phyloP scores from a whole-genome alignment of 345 rosid species.

The Gossypium raimondii region DNA sequence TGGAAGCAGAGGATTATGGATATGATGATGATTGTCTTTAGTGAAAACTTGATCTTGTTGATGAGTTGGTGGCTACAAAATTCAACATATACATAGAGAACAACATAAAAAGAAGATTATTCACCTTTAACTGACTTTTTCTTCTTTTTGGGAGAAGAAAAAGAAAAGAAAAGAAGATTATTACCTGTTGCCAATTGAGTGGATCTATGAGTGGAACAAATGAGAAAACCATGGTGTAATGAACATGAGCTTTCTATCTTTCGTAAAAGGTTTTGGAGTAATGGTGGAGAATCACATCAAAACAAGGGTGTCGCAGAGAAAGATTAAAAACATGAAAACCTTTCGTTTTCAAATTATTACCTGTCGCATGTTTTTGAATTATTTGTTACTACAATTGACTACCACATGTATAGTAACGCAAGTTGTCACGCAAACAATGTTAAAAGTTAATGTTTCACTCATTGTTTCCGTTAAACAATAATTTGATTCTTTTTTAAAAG shows the following conservation, averaged over 20 bases:
- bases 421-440: no score
- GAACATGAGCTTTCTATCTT: constrained; percentile 28
- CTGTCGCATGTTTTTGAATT: no score
- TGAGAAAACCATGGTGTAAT: constrained; percentile 47
- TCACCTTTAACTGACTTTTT: constrained; percentile 10
- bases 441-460: no score
- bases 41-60: constrained; percentile 28
- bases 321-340: constrained; percentile 15
- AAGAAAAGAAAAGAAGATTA: constrained; percentile 8
- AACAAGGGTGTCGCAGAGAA: constrained; percentile 42
- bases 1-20: constrained; percentile 24
- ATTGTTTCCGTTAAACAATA: no score
- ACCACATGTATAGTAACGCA: no score
- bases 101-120: constrained; percentile 10
- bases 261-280: constrained; percentile 36
- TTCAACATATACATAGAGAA: background rate
- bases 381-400: no score
- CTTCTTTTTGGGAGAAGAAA: constrained; percentile 21
- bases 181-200: constrained; percentile 60
- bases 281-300: constrained; percentile 66
- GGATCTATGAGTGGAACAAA: constrained; percentile 59
- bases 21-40: constrained; percentile 7
- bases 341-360: no score
- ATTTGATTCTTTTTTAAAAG: no score
- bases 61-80: constrained; percentile 40